A percentile compares a stretch with the other conserved stretches of the same genome.
Evolutionary conservation across 192 early-diverging fungal species (phyloP).

Genomic region (Backusella parvicylindrica): DNA sequence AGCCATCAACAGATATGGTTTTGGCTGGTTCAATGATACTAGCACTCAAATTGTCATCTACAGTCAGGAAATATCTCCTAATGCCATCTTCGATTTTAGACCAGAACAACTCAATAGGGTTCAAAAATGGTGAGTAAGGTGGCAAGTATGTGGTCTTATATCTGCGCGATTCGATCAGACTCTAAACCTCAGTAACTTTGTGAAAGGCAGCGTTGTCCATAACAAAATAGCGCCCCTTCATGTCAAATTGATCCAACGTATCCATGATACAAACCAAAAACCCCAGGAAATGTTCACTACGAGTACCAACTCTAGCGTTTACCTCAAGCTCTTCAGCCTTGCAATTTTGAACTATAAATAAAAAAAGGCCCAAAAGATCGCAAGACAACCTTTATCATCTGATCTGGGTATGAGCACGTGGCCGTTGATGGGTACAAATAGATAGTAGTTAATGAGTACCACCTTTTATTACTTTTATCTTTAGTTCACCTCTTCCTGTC

Average conservation of each 20-base stretch:
- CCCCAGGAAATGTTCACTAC: neutral
- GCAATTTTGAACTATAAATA: no score
- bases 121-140: conserved; percentile 22
- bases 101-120: conserved; percentile 30
- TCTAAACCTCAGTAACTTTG: neutral
- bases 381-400: no score
- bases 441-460: no score
- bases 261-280: conserved; percentile 3
- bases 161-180: neutral
- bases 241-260: neutral
- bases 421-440: no score
- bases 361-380: no score
- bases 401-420: no score
- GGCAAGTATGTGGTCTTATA: conserved; percentile 15
- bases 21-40: conserved; percentile 1
- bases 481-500: no score
- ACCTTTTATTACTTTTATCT: no score
- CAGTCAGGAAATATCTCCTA: conserved; percentile 5
- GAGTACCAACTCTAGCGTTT: conserved; percentile 6
- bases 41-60: conserved; percentile 2
- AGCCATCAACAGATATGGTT: neutral
- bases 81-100: conserved; percentile 21
- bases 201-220: conserved; percentile 22
- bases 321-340: neutral
- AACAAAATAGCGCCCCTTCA: conserved; percentile 9